Evolutionary conservation across 805 yeast genomes (phyloP), one percentile per base, ranked within the genome.

Genomic region (Zygosaccharomyces bailii): DNA sequence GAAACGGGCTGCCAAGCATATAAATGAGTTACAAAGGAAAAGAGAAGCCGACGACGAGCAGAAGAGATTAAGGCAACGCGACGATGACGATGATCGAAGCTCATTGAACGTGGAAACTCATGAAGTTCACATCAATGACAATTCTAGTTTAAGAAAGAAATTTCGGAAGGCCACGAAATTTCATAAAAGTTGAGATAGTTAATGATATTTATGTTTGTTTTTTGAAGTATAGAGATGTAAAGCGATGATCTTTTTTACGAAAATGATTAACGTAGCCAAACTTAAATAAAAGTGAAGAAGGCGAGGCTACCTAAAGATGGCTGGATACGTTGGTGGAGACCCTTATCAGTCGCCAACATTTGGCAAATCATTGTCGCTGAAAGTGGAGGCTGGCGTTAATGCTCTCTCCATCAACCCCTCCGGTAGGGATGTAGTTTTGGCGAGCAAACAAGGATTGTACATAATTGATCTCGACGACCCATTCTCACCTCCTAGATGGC

Each of bases 381-480:
- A 93, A 36, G 96, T 91, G 42, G 97, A 93, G 62, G 93, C 93
- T 2, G 86, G 95, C 38, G 84, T 90, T 46, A 88, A 93, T 43
- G 88, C 98, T 5, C 87, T 93, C 76, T 84, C 95, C 2, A 75
- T 88, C 11, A 80, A 88, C 41, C 96, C 96, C 5, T 80, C 83
- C 38, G 96, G 97, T 3, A 69, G 98, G 51, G 98, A 93, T 60
- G 95, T 89, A 5, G 98, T 87, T 2, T 67, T 93, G 23, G 99
- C 98, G 0, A 66, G 80, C 20, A 73, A 86, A 20, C 74, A 82
- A 44, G 99, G 99, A 0, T 71, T 93, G 10, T 86, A 82, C 62
- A 80, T 93, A 30, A 82, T 91, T n/a, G 98, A 93, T 66, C 66
- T 93, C 33, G 96, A 91, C 57, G 96, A 93, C 62, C 99, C 98